phyloP scores from a whole-genome alignment of 1,284 basidiomycete species.

The Neonothopanus nambi region DNA sequence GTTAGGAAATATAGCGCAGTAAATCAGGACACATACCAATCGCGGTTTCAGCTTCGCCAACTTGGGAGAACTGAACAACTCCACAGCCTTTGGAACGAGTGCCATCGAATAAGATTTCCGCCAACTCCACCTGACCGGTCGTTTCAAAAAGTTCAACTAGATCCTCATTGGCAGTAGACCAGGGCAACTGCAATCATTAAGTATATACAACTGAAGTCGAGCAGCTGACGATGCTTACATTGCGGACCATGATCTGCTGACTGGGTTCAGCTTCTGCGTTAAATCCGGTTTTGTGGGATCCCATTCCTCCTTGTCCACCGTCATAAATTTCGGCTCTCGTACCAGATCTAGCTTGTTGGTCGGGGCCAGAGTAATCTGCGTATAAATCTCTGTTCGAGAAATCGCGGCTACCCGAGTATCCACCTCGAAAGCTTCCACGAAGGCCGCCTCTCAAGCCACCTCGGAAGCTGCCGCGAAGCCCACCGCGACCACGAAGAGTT shows the following conservation, averaged over 20 bases:
- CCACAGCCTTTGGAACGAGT: slow-evolving; percentile 91
- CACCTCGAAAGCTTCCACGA: slow-evolving; percentile 51
- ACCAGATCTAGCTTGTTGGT: slow-evolving; percentile 22
- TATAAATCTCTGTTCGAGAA: slow-evolving; percentile 22
- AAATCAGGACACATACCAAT: slow-evolving; percentile 57
- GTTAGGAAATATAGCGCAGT: slow-evolving; percentile 6
- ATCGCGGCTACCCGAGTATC: slow-evolving; percentile 30
- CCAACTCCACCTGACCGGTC: slow-evolving; percentile 90
- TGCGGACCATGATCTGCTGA: slow-evolving; percentile 97
- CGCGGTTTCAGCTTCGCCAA: slow-evolving; percentile 89
- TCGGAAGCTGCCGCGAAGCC: slow-evolving; percentile 37
- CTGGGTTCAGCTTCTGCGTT: slow-evolving; percentile 71
- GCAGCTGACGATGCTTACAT: slow-evolving; percentile 60
- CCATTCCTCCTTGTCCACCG: slow-evolving; percentile 41
- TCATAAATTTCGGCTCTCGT: slow-evolving; percentile 31
- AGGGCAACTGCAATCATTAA: slow-evolving; percentile 70
- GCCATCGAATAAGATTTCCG: slow-evolving; percentile 92
- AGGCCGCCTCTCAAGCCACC: slow-evolving; percentile 64
- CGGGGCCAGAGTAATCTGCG: slow-evolving; percentile 30
- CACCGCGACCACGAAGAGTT: slow-evolving; percentile 43
- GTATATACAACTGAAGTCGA: background rate
- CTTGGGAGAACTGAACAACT: slow-evolving; percentile 92
- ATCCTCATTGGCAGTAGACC: slow-evolving; percentile 99
- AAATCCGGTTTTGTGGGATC: slow-evolving; percentile 34
- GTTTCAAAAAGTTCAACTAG: slow-evolving; percentile 98